Evolutionary conservation across 2,329 filamentous ascomycete species (phyloP), one percentile per base, ranked within the genome.

Genomic region (Pseudomassariella vexata): DNA sequence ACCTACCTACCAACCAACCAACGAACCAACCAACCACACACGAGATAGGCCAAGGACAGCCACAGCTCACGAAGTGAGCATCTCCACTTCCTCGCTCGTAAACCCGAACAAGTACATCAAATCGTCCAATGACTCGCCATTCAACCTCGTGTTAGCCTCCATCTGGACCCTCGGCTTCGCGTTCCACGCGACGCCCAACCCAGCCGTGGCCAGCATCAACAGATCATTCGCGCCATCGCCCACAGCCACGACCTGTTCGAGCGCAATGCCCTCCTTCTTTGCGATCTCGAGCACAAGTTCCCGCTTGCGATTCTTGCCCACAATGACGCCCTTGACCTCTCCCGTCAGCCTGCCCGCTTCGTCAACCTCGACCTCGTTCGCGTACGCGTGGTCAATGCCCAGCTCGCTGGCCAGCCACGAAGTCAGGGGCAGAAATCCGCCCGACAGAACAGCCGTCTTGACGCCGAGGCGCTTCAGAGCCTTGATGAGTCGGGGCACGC

Each of bases 391-490:
- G 57, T 96, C 85, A 35, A 98, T 76, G 10, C 86, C 86, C 17
- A 98, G 66, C 49, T 86, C 70, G 24, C 68, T 68, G 11, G 85
- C 88, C 21, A 96, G 73, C 86, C 89, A 96, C 36, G 78, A 72
- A 0, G 92, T 94, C 42, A 96, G 64, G 1, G 90, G 89, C 42
- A 85, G 77, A 60, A 98, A 98, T 0, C 92, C 92, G 26, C 92
- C 92, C 20, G 87, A 94, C 19, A 95, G 63, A 5, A 98, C 90
- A 0, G 89, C 92, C 2, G 88, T 87, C 62, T 85, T 90, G 59
- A 85, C 82, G 6, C 90, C 90, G 5, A 94, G 63, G 15, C 73
- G 68, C 59, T 85, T 88, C 31, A 98, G 64, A 0, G 80, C 82
- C 38, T 61, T 72, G 41, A 94, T 71, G 12, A 96, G 68, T 41